These are phyloP conservation scores for Talaromyces islandicus DNA, from an alignment of 2,329 filamentous ascomycete genomes.

Conservation along the genomic window DNA sequence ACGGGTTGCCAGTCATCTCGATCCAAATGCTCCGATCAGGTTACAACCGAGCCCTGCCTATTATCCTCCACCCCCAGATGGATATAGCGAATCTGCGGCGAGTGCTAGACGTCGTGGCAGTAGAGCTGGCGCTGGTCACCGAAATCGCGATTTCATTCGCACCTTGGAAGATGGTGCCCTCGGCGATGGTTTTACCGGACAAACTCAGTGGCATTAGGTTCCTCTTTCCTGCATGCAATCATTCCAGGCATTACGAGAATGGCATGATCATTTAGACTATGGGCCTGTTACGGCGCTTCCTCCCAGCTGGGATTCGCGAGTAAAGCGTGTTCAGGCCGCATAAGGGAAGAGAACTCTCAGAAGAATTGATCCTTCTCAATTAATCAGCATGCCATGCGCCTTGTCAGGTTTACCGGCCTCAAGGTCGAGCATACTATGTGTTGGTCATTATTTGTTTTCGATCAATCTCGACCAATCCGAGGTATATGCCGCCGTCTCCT, in stretches of 20 bases:
- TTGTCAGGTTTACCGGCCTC: not conserved
- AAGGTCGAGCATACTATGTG: not conserved
- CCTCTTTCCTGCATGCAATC: not conserved
- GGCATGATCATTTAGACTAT: not conserved
- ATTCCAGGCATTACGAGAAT: not conserved
- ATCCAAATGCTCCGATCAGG: constrained; percentile 88
- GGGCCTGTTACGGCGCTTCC: not conserved
- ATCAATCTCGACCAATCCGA: not conserved
- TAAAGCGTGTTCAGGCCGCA: not conserved
- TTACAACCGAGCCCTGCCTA: constrained; percentile 94
- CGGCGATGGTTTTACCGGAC: constrained; percentile 80
- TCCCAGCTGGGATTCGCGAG: not conserved
- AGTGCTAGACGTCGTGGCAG: constrained; percentile 70
- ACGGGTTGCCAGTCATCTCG: constrained; percentile 89
- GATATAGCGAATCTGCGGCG: constrained; percentile 62
- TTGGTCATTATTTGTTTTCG: not conserved
- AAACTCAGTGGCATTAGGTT: constrained; percentile 64
- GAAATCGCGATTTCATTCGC: constrained; percentile 82
- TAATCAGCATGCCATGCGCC: not conserved
- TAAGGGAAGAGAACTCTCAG: not conserved
- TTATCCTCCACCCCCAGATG: constrained; percentile 87
- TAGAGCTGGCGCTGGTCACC: constrained; percentile 50
- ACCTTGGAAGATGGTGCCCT: constrained; percentile 90
- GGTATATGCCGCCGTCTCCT: not conserved
- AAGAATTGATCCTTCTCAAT: not conserved